These are phyloP conservation scores for Leonotis leonurus DNA, from an alignment of 257 asterid genomes.

Conservation along the genomic window DNA sequence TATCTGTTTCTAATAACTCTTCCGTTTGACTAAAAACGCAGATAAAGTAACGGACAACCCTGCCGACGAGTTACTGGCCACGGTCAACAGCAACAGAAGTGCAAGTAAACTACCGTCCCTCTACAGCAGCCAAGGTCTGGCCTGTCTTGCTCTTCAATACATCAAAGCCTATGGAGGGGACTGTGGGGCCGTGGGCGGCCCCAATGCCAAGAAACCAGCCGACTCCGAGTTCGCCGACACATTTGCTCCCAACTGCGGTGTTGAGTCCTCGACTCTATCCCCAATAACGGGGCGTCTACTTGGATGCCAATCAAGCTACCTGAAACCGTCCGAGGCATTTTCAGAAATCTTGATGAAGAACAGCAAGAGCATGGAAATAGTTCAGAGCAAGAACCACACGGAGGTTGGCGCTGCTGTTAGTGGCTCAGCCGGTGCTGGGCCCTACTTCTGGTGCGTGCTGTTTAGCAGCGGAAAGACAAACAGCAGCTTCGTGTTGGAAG, in stretches of 20 bases:
- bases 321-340: slow-evolving; percentile 50
- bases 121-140: slow-evolving; percentile 79
- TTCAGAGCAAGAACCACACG: slow-evolving; percentile 62
- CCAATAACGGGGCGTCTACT: slow-evolving; percentile 81
- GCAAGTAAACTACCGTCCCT: slow-evolving; percentile 55
- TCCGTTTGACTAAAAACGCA: slow-evolving; percentile 22
- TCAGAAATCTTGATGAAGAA: slow-evolving; percentile 54
- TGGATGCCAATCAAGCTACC: slow-evolving; percentile 71
- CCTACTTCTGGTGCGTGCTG: slow-evolving; percentile 84
- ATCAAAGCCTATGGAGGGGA: slow-evolving; percentile 80
- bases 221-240: slow-evolving; percentile 57
- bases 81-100: slow-evolving; percentile 58
- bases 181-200: slow-evolving; percentile 66
- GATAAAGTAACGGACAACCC: slow-evolving; percentile 82
- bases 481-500: slow-evolving; percentile 52
- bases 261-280: slow-evolving; percentile 43
- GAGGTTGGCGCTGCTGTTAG: slow-evolving; percentile 94
- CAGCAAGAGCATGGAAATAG: slow-evolving; percentile 48
- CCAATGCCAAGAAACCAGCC: slow-evolving; percentile 59
- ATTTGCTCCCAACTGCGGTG: slow-evolving; percentile 78
- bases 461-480: slow-evolving; percentile 69
- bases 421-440: slow-evolving; percentile 64
- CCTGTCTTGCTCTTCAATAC: slow-evolving; percentile 87
- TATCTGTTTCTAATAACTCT: no score
- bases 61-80: slow-evolving; percentile 60